Evolutionary conservation across 129 eudicot genomes (phyloP).

Genomic region (Silybum marianum): DNA sequence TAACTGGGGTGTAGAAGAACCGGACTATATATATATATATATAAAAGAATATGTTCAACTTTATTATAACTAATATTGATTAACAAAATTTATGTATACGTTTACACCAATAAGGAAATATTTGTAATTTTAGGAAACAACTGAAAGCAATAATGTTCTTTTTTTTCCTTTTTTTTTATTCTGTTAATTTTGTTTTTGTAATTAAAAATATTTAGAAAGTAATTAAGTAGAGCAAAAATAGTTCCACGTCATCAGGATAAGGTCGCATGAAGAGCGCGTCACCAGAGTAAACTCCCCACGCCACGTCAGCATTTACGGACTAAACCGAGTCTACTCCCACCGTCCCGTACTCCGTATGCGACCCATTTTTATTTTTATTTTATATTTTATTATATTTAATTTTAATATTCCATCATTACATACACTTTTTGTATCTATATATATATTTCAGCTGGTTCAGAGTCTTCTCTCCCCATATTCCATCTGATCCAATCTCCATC

Average conservation of each 20-base stretch:
- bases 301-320: neutral
- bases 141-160: no score
- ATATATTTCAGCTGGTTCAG: neutral
- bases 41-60: no score
- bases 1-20: no score
- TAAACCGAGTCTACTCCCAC: neutral
- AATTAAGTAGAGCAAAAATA: neutral
- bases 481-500: conserved; percentile 1
- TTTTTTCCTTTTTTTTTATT: no score
- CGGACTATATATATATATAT: no score
- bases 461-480: neutral
- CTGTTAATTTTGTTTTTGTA: no score
- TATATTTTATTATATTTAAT: neutral
- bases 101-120: no score
- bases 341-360: neutral
- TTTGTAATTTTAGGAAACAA: no score
- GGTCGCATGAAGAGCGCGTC: conserved; percentile 12
- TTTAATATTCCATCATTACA: neutral
- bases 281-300: neutral
- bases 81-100: no score
- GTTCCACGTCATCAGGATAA: conserved; percentile 7
- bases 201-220: neutral
- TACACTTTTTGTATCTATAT: conserved; percentile 13
- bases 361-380: neutral
- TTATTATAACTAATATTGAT: no score